A percentile compares a stretch with the other conserved stretches of the same genome.
These are phyloP conservation scores for Aspergillus indologenus DNA, from an alignment of 495 filamentous ascomycete species.

Conservation along the genomic window DNA sequence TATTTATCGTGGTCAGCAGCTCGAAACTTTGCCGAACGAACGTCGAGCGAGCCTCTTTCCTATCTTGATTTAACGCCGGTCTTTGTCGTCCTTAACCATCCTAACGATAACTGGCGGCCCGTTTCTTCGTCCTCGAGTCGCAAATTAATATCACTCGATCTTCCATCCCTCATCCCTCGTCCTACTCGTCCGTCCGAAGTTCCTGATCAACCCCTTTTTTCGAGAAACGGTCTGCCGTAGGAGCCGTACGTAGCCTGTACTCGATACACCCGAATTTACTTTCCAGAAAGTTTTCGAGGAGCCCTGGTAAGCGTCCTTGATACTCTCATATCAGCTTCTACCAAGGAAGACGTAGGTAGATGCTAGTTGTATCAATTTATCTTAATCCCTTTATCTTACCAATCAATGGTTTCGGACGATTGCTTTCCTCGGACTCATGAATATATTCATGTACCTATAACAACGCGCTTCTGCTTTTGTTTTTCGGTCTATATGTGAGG, in stretches of 20 bases:
- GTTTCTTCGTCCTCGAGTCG: constrained; percentile 35
- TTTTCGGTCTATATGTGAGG: too few relatives aligned
- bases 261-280: background rate
- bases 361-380: too few relatives aligned
- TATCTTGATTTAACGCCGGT: constrained; percentile 26
- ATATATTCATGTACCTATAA: too few relatives aligned
- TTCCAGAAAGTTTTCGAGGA: background rate
- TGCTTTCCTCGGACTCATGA: too few relatives aligned
- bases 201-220: background rate
- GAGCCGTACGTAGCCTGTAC: constrained; percentile 12
- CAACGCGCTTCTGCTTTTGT: too few relatives aligned
- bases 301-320: background rate
- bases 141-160: constrained; percentile 36
- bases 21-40: constrained; percentile 41
- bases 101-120: constrained; percentile 34
- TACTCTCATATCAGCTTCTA: too few relatives aligned
- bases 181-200: constrained; percentile 28
- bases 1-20: constrained; percentile 41
- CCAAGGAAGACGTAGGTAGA: too few relatives aligned
- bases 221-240: constrained; percentile 4
- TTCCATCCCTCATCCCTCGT: constrained; percentile 25
- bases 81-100: constrained; percentile 35
- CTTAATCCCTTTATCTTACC: too few relatives aligned
- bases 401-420: too few relatives aligned
- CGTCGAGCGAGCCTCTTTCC: constrained; percentile 37